Percentiles rank a stretch among this genome's conserved stretches.
phyloP scores from a whole-genome alignment of 1,284 basidiomycete genomes.

The Mycosarcoma maydis region DNA sequence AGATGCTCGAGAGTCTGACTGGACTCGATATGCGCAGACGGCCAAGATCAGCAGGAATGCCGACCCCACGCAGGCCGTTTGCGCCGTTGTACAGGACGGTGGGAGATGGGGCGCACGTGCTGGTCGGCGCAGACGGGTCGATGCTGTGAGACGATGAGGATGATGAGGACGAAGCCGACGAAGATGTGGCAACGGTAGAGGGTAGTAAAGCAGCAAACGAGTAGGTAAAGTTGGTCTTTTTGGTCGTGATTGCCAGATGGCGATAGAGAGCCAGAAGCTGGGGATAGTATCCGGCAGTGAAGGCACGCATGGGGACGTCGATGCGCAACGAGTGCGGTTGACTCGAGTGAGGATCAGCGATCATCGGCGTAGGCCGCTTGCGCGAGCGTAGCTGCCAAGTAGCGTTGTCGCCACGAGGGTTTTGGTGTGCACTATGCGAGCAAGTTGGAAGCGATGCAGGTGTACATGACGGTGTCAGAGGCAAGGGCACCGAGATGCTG shows the following conservation, averaged over 20 bases:
- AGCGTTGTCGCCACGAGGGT: neutral
- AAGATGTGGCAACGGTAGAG: neutral
- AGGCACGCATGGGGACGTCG: conserved; percentile 65
- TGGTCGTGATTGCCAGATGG: conserved; percentile 41
- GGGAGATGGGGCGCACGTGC: conserved; percentile 16
- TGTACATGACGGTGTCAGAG: too few species aligned
- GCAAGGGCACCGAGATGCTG: conserved; percentile 52
- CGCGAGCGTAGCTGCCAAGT: conserved; percentile 2
- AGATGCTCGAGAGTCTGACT: conserved; percentile 9
- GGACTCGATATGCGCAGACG: neutral
- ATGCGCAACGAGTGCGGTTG: conserved; percentile 34
- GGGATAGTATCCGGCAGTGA: conserved; percentile 65
- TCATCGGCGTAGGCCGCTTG: conserved; percentile 13
- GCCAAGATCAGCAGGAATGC: conserved; percentile 30
- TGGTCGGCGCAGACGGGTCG: too few species aligned
- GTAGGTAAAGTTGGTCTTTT: conserved; percentile 57
- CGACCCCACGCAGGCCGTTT: conserved; percentile 46
- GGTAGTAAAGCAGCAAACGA: conserved; percentile 41
- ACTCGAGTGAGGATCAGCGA: neutral
- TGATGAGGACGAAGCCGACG: neutral
- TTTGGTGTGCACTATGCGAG: too few species aligned
- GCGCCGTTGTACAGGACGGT: conserved; percentile 55
- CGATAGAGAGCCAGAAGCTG: conserved; percentile 56
- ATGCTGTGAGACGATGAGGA: neutral
- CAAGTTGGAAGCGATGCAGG: too few species aligned